phyloP scores from a whole-genome alignment of 805 yeast genomes.

The Starmerella stigmatis region DNA sequence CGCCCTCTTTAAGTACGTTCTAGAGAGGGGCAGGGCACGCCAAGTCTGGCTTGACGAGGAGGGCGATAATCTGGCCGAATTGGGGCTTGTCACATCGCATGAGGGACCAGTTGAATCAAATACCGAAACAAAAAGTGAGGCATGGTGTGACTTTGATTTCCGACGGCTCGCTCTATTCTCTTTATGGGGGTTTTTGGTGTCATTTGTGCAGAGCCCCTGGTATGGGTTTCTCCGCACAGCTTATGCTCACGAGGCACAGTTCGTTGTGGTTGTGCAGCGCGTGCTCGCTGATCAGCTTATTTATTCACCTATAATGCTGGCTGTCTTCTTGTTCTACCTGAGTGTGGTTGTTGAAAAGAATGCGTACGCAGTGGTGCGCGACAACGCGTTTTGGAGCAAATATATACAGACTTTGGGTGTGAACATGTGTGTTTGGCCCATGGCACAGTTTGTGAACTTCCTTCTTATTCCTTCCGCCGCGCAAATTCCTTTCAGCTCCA shows the following conservation, averaged over 20 bases:
- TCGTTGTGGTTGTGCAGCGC: conserved; percentile 66
- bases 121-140: neutral
- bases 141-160: conserved; percentile 42
- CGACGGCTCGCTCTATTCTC: conserved; percentile 67
- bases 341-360: conserved; percentile 73
- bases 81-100: conserved; percentile 21
- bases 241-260: conserved; percentile 67
- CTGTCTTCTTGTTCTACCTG: conserved; percentile 72
- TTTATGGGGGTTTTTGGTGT: conserved; percentile 76
- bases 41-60: conserved; percentile 29
- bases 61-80: conserved; percentile 25
- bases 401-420: conserved; percentile 51
- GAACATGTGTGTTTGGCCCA: conserved; percentile 88
- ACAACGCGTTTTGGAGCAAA: conserved; percentile 48
- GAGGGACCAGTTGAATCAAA: conserved; percentile 8
- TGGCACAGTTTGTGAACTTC: conserved; percentile 71
- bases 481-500: conserved; percentile 85
- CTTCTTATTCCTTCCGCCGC: conserved; percentile 61
- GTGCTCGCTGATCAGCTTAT: conserved; percentile 83
- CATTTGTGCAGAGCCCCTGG: conserved; percentile 84
- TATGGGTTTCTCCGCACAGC: conserved; percentile 66
- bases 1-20: conserved; percentile 24
- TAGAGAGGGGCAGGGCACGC: conserved; percentile 30
- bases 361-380: conserved; percentile 48
- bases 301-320: conserved; percentile 77